Evolutionary conservation across 306 rosid genomes (phyloP), one percentile per base, ranked within the genome.

Genomic region (Sechiopsis laciniata): DNA sequence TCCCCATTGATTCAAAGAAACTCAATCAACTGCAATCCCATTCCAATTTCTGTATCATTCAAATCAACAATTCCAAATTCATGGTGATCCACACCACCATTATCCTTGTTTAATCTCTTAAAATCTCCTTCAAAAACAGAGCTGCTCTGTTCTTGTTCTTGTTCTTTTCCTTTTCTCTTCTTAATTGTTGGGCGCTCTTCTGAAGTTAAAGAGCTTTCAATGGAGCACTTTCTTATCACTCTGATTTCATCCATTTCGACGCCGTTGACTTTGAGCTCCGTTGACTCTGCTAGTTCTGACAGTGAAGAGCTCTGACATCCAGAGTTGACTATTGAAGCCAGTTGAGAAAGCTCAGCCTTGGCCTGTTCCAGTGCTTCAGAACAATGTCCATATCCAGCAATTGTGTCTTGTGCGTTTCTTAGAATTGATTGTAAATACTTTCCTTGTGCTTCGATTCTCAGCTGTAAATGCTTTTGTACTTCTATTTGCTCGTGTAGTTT

Each of bases 361-460:
- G 96, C 89, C 6, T 79, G 74, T 73, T 89, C 89, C 71, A 89
- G 82, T 0, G 92, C 94, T 17, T 78, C 74, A 0, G 92, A 76
- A 53, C 52, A 75, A 78, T 88, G 84, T 62, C 73, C 81, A 76
- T 83, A 82, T 46, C 89, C 95, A 0, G 90, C 73, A 73, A 95
- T 90, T 66, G 95, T 88, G 72, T 91, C 92, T 51, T 88, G 92
- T 40, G 99, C 99, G 55, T 91, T 95, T 72, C 56, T 83, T 8
- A 95, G 70, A 19, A 95, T 95, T 42, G 89, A 84, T n/a, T 95
- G 96, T 71, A 95, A 83, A 62, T 95, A 95, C 80, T 86, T 89
- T 75, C 96, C 97, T 83, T 95, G 97, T 52, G 99, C 96, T 88
- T 95, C 97, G 2, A 95, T 95, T 78, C 92, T 71, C 69, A 89